Percentiles rank a stretch among this genome's conserved stretches.
These are phyloP conservation scores for Pyrenula massariospora DNA, from an alignment of 495 filamentous ascomycete species.

Conservation along the genomic window DNA sequence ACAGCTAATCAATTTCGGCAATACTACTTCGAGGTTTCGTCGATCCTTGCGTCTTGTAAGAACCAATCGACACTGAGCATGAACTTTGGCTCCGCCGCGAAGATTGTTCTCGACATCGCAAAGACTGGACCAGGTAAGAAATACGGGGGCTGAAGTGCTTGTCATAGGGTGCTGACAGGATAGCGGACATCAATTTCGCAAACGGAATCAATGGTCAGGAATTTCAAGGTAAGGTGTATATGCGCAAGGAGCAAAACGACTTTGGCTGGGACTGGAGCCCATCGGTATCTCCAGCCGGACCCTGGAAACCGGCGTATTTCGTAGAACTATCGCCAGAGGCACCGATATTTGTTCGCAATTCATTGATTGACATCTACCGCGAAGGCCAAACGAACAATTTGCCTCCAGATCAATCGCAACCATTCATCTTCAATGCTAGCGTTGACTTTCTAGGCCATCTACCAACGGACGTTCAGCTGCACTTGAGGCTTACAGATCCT, in stretches of 20 bases:
- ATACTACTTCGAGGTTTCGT: conserved; percentile 54
- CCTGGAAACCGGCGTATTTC: conserved; percentile 51
- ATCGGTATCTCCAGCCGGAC: conserved; percentile 53
- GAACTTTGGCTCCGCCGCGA: conserved; percentile 45
- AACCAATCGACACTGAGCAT: conserved; percentile 28
- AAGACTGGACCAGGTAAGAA: conserved; percentile 12
- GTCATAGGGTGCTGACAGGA: conserved; percentile 1
- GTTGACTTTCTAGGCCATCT: conserved; percentile 48
- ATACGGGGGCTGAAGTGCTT: neutral
- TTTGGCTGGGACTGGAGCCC: conserved; percentile 68
- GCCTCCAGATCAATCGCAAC: conserved; percentile 44
- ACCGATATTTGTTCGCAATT: conserved; percentile 41
- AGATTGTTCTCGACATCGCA: conserved; percentile 42
- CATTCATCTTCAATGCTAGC: conserved; percentile 62
- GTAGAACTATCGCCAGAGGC: conserved; percentile 37
- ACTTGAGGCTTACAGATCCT: conserved; percentile 39
- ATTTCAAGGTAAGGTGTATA: conserved; percentile 47
- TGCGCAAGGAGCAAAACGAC: conserved; percentile 59
- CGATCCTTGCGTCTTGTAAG: conserved; percentile 32
- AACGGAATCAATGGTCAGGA: neutral
- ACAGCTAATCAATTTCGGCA: conserved; percentile 66
- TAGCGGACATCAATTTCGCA: neutral
- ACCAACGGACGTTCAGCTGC: conserved; percentile 33
- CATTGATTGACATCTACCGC: conserved; percentile 48
- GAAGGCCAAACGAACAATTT: conserved; percentile 49